Percentiles rank a stretch among this genome's conserved stretches.
These are phyloP conservation scores for Boletus mariae DNA, from an alignment of 1,284 basidiomycete genomes.

Conservation along the genomic window DNA sequence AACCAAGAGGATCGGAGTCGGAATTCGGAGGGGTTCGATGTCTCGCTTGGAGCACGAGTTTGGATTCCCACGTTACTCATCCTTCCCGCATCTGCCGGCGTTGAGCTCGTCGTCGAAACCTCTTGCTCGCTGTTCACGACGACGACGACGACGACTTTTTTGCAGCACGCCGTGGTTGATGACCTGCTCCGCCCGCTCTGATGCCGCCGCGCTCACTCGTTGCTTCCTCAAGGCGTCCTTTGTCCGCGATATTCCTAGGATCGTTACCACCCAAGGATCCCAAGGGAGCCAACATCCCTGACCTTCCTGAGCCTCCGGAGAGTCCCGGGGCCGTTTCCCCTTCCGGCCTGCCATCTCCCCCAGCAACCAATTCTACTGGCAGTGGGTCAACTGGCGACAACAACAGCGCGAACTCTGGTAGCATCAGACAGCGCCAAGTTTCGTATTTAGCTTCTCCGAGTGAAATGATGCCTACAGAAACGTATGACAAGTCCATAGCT, in stretches of 20 bases:
- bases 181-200: slow-evolving; percentile 23
- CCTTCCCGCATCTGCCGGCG: slow-evolving; percentile 16
- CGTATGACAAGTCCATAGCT: slow-evolving; percentile 25
- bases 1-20: slow-evolving; percentile 20
- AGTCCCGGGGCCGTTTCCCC: slow-evolving; percentile 48
- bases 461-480: slow-evolving; percentile 36
- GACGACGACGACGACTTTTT: slow-evolving; percentile 18
- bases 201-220: slow-evolving; percentile 35
- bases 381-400: slow-evolving; percentile 70
- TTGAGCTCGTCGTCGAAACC: slow-evolving; percentile 19
- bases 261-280: slow-evolving; percentile 32
- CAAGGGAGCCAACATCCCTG: slow-evolving; percentile 43
- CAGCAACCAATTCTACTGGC: slow-evolving; percentile 76
- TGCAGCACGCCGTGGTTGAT: slow-evolving; percentile 25
- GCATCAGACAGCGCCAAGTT: slow-evolving; percentile 39
- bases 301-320: slow-evolving; percentile 63
- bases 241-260: slow-evolving; percentile 36
- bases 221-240: slow-evolving; percentile 36
- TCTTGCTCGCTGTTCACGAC: slow-evolving; percentile 27
- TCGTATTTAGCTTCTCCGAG: slow-evolving; percentile 27
- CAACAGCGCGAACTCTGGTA: slow-evolving; percentile 48
- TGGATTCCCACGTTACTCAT: slow-evolving; percentile 26
- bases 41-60: neutral
- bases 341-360: slow-evolving; percentile 72
- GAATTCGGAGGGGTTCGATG: slow-evolving; percentile 19